These are phyloP conservation scores for Paecilomyces fulvus DNA, from an alignment of 2,329 filamentous ascomycete species.

Conservation along the genomic window DNA sequence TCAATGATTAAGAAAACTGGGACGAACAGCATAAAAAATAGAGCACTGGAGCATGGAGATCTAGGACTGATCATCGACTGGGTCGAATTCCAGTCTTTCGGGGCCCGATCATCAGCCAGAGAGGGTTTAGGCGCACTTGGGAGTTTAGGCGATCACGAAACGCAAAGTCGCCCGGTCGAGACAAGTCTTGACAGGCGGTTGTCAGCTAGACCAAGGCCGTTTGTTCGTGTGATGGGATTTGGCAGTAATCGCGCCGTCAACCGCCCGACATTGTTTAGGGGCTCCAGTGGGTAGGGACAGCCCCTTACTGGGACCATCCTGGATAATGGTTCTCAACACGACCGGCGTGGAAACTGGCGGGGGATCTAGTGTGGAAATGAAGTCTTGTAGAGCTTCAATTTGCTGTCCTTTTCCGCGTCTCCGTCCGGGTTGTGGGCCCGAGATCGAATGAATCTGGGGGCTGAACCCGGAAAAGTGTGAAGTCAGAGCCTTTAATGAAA, in stretches of 20 bases:
- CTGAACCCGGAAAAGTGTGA: neutral
- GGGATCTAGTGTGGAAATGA: neutral
- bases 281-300: neutral
- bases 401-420: neutral
- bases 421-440: neutral
- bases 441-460: constrained; percentile 1
- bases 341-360: neutral
- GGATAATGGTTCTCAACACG: neutral
- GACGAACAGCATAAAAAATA: neutral
- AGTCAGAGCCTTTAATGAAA: too few species aligned
- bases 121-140: neutral
- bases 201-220: neutral
- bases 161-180: neutral
- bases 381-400: neutral
- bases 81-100: neutral
- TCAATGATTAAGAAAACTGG: neutral
- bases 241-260: neutral
- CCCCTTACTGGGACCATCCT: neutral
- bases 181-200: neutral
- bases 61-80: neutral
- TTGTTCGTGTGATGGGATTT: neutral
- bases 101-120: neutral
- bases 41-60: neutral
- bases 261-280: neutral
- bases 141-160: neutral